Conservation (phyloP, 106 monocot species). For the Allium sativum region DNA sequence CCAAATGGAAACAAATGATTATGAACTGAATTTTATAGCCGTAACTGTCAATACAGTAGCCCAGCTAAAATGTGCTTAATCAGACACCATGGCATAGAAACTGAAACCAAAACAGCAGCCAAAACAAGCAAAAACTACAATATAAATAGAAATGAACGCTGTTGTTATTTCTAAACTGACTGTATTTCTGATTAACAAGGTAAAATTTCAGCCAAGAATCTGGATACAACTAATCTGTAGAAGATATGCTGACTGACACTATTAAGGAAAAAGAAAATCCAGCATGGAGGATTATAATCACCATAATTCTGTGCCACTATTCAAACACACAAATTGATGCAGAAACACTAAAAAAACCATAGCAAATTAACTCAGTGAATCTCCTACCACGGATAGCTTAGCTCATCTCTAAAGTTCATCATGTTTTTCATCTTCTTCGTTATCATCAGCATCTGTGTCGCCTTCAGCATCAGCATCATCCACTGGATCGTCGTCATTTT, state of each 20-base stretch:
- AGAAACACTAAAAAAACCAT: not conserved
- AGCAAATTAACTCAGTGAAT: not conserved
- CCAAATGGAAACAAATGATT: no score
- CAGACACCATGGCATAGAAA: no score
- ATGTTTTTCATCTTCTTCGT: conserved; percentile 11
- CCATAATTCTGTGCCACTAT: not conserved
- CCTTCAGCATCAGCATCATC: conserved; percentile 7
- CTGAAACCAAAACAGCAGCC: no score
- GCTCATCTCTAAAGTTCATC: conserved; percentile 17
- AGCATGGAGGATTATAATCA: not conserved
- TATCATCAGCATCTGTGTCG: not conserved
- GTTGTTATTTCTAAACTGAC: conserved; percentile 1
- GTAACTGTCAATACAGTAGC: no score
- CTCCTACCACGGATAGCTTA: not conserved
- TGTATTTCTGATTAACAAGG: not conserved
- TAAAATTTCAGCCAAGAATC: not conserved
- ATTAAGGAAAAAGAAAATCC: not conserved
- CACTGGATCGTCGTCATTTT: conserved; percentile 18
- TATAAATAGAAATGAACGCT: not conserved
- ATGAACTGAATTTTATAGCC: no score
- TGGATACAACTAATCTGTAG: not conserved
- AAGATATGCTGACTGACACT: not conserved
- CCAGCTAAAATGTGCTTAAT: no score
- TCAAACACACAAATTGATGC: not conserved
- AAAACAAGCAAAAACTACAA: no score